These are phyloP conservation scores for Leccinum subatratum DNA, from an alignment of 1,284 basidiomycete genomes.

Conservation along the genomic window DNA sequence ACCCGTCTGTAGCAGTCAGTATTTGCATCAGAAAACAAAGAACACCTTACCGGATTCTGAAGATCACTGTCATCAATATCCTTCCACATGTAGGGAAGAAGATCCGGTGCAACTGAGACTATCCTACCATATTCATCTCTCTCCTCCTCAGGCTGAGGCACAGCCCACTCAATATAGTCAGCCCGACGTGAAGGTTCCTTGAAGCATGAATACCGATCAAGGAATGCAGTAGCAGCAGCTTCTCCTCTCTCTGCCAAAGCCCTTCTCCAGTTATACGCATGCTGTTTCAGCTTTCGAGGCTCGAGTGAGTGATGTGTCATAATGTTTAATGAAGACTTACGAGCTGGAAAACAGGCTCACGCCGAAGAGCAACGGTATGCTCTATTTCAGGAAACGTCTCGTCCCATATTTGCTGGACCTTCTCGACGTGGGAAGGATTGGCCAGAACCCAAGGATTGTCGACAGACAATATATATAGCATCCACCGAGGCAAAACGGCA, in stretches of 20 bases:
- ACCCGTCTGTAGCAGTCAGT: neutral
- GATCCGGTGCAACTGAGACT: neutral
- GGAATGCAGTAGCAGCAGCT: neutral
- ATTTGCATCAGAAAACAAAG: neutral
- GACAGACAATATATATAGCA: neutral
- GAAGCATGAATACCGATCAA: neutral
- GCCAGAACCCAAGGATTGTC: neutral
- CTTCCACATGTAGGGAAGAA: neutral
- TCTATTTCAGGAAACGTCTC: neutral
- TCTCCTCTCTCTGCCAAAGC: neutral
- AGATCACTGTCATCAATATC: conserved; percentile 1
- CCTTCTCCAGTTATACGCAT: neutral
- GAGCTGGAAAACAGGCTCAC: neutral
- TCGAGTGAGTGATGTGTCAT: neutral
- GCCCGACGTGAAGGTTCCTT: neutral
- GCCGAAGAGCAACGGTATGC: neutral
- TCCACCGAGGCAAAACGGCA: neutral
- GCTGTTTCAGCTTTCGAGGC: neutral
- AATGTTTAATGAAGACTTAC: neutral
- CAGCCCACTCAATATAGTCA: neutral
- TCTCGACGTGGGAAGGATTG: neutral
- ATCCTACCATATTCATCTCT: neutral
- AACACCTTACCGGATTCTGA: neutral
- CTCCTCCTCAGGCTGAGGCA: neutral
- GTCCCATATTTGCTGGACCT: neutral